Evolutionary conservation across 768 basidiomycete species (phyloP).

Genomic region (Termitomyces sp.): DNA sequence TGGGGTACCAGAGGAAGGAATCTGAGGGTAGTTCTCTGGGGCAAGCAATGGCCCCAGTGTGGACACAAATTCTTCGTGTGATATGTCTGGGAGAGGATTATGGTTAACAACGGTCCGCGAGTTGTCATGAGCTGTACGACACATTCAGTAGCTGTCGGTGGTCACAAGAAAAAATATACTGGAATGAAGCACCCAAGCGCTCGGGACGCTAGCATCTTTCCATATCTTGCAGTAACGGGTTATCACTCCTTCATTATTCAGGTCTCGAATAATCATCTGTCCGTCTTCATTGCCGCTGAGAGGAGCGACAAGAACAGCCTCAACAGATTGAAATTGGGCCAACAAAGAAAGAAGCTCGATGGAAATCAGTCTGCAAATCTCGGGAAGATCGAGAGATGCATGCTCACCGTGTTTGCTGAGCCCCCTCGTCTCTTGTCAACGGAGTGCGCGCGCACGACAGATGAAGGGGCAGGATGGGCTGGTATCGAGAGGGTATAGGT

Average conservation of each 20-base stretch:
- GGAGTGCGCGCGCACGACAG: constrained; percentile 64
- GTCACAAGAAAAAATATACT: constrained; percentile 30
- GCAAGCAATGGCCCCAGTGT: constrained; percentile 75
- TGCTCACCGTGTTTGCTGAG: constrained; percentile 50
- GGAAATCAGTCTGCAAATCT: constrained; percentile 1
- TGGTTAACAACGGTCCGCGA: constrained; percentile 75
- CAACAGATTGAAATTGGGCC: constrained; percentile 62
- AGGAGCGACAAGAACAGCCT: constrained; percentile 68
- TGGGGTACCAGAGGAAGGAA: constrained; percentile 23
- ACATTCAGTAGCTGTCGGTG: not conserved
- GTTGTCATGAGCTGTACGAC: constrained; percentile 43
- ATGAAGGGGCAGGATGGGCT: constrained; percentile 49
- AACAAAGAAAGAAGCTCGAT: constrained; percentile 55
- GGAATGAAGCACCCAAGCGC: constrained; percentile 77
- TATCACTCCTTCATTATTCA: constrained; percentile 61
- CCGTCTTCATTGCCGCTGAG: constrained; percentile 72
- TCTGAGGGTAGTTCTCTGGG: constrained; percentile 65
- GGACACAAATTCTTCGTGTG: constrained; percentile 81
- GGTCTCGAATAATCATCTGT: constrained; percentile 50
- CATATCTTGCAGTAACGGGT: constrained; percentile 73
- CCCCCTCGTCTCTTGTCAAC: constrained; percentile 67
- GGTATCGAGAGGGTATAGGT: constrained; percentile 67
- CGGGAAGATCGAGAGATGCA: not conserved
- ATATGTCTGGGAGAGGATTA: constrained; percentile 81
- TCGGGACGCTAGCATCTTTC: constrained; percentile 67